Conservation (phyloP, 2,329 filamentous ascomycete species). For the Pseudocercospora pini-densiflorae region DNA sequence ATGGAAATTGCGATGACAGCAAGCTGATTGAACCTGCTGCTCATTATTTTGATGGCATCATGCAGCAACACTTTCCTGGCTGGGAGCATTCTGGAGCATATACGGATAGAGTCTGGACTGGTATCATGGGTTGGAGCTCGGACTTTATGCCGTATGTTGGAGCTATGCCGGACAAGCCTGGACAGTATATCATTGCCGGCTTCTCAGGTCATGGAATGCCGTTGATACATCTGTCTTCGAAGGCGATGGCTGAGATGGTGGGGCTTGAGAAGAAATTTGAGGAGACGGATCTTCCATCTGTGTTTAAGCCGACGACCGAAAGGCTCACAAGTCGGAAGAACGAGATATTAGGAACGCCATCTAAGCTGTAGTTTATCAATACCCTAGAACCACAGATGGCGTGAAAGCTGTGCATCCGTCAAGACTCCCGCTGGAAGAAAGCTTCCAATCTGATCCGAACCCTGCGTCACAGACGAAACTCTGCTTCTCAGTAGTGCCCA, state of each 20-base stretch:
- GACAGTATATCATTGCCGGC: conserved; percentile 53
- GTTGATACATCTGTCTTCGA: conserved; percentile 8
- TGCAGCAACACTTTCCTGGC: conserved; percentile 52
- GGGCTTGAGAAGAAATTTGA: not conserved
- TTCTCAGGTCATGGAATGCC: conserved; percentile 62
- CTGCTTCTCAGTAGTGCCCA: too few relatives aligned
- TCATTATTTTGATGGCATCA: conserved; percentile 53
- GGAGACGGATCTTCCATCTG: not conserved
- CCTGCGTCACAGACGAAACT: too few relatives aligned
- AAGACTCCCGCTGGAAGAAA: too few relatives aligned
- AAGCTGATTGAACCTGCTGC: conserved; percentile 47
- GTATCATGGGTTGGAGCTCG: conserved; percentile 37
- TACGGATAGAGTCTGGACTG: conserved; percentile 48
- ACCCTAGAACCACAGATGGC: not conserved
- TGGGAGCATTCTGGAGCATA: conserved; percentile 52
- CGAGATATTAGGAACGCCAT: conserved; percentile 1
- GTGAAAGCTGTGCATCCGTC: too few relatives aligned
- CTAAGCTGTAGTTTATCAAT: not conserved
- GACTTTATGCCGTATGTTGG: conserved; percentile 49
- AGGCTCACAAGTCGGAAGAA: conserved; percentile 1
- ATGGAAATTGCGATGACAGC: conserved; percentile 51
- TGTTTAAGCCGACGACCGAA: conserved; percentile 6
- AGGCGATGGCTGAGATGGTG: conserved; percentile 10
- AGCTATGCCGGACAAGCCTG: conserved; percentile 45
- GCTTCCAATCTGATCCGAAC: too few relatives aligned